Evolutionary conservation across 2,329 filamentous ascomycete genomes (phyloP).

Genomic region (Arthrobotrys iridis): DNA sequence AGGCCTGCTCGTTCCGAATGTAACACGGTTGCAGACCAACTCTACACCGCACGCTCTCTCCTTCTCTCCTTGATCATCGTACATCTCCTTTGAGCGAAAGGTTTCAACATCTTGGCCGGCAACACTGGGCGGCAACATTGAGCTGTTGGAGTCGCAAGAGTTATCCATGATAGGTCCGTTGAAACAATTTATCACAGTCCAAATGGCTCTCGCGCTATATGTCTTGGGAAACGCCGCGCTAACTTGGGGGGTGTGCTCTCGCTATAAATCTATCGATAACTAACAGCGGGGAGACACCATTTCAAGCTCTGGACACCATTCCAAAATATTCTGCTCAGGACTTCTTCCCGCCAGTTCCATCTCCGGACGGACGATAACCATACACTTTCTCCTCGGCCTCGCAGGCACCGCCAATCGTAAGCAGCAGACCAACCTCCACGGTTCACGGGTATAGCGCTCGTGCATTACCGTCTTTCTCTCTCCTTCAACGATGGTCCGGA

Average conservation of each 20-base stretch:
- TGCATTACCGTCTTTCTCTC: not conserved
- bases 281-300: slow-evolving; percentile 19
- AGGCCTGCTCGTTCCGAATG: slow-evolving; percentile 13
- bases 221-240: too few species aligned
- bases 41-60: not conserved
- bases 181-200: slow-evolving; percentile 8
- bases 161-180: not conserved
- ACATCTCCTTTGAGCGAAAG: not conserved
- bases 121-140: not conserved
- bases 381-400: not conserved
- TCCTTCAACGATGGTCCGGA: slow-evolving; percentile 38
- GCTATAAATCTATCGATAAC: slow-evolving; percentile 15
- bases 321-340: not conserved
- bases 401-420: slow-evolving; percentile 38
- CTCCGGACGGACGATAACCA: not conserved
- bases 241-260: not conserved
- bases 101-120: not conserved
- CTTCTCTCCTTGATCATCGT: not conserved
- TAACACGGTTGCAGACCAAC: slow-evolving; percentile 38
- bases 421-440: slow-evolving; percentile 4
- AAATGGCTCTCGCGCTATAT: too few species aligned
- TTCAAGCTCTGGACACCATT: slow-evolving; percentile 10
- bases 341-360: not conserved
- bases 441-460: not conserved
- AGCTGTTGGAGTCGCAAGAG: not conserved